Evolutionary conservation across 495 filamentous ascomycete species (phyloP), one percentile per base, ranked within the genome.

Genomic region (Tuber magnatum): DNA sequence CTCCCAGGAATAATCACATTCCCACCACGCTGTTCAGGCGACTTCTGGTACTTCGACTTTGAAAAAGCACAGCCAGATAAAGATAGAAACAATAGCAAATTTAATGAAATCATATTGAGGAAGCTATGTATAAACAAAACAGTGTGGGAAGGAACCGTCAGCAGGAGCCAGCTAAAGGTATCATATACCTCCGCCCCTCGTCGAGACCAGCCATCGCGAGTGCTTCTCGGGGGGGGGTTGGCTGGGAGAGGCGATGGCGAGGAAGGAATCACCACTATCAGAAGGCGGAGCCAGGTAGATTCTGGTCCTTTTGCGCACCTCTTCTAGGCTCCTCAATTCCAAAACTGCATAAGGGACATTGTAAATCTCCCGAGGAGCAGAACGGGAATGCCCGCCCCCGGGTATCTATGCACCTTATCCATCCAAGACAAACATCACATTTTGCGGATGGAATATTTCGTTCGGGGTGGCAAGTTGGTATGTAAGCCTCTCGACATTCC

Each of bases 1-100:
- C 78, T 68, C 48, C 80, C 80, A 12, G 79, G 79, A 51, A 80
- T 76, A 73, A 73, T 65, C 56, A 18, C 28, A 20, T 35, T 65
- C 56, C 28, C 56, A 35, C 56, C 56, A 20, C 56, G 56, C 56
- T 65, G 28, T 14, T 65, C 56, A 20, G 56, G 0, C 12, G 28
- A 65, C 56, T 65, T 65, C 56, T 65, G 16, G 14, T 65, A 65
- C 35, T 65, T 65, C 28, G 56, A 65, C 14, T 20, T 28, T 16
- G 28, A 28, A 35, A 28, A 35, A 65, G 56, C 56, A 35, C 16
- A 18, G 32, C 1, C 28, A 65, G 56, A 65, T 65, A 65, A 65
- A 18, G 28, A 65, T 32, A 65, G 28, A 65, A 65, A 18, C 18
- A 20, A 35, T 18, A 65, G 28, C 6, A 32, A 65, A 65, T 5